Base-by-base conservation (phyloP, 1,284 basidiomycete species). In the Fistulinella cinereoalba region DNA sequence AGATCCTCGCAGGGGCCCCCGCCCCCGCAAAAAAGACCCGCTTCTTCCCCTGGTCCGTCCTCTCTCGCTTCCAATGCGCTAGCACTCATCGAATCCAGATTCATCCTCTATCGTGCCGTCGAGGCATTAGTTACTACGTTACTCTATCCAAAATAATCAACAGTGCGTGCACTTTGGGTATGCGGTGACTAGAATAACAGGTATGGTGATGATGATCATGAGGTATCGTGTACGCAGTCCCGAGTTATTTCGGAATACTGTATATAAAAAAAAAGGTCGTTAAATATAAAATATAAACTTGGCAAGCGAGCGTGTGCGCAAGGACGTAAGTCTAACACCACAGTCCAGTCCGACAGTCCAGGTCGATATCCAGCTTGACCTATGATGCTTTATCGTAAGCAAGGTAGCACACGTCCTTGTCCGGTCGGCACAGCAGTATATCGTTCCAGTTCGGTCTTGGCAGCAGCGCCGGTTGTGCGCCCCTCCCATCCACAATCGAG, bases 391-490 rank as follows among this genome's bases (percentile, higher is more conserved):
- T 58, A 57, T 73, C 68, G 55, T 80, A 82, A 37, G 70, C 70
- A 46, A 88, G 57, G 54, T 70, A 75, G 58, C 77, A 81, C 28
- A 74, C 67, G 37, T 74, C 76, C 42, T 69, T 60, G 39, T 75
- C 70, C 6, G 85, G 85, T 34, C 79, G 75, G 60, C 85, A 85
- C 43, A 79, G 67, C 37, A 85, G 71, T 47, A 77, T 76, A 59
- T 88, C 85, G 64, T 88, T 87, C 85, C 85, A 88, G 56, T 88
- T 81, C 13, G 85, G 85, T 32, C 62, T 70, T 24, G 83, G 84
- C 5, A 74, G 65, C 27, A 65, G 64, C 47, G 68, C 63, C 18
- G 71, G 71, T 21, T 59, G 62, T 51, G 69, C 65, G 32, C 81
- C 85, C 29, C 56, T 58, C 24, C 62, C 63, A 58, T 83, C 79